These are phyloP conservation scores for Pichia sp. DNA, from an alignment of 1,139 yeast genomes.

Conservation along the genomic window DNA sequence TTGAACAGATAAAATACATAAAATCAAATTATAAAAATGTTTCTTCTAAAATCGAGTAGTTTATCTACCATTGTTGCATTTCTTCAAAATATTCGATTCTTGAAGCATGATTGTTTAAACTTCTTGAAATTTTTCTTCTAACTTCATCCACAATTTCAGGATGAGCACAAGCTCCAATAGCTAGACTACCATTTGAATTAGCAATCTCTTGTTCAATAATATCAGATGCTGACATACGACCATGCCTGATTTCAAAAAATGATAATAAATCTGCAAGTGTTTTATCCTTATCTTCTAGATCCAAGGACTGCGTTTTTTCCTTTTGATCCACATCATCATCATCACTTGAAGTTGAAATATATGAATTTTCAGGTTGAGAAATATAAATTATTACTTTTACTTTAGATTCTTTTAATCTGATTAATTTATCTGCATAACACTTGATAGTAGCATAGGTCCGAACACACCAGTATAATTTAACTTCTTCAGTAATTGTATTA, in stretches of 20 bases:
- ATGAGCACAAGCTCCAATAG: conserved; percentile 45
- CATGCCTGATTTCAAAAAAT: conserved; percentile 39
- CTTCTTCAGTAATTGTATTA: conserved; percentile 26
- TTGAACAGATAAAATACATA: too few species aligned
- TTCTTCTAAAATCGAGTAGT: too few species aligned
- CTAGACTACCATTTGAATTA: conserved; percentile 37
- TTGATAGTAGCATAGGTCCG: conserved; percentile 43
- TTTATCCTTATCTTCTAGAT: too few species aligned
- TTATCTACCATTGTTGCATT: conserved; percentile 31
- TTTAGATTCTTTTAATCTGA: conserved; percentile 31
- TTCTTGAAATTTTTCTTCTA: conserved; percentile 30
- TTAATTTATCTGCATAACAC: conserved; percentile 45
- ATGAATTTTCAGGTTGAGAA: conserved; percentile 30
- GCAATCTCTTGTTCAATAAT: conserved; percentile 35
- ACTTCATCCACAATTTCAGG: conserved; percentile 46
- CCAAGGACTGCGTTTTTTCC: too few species aligned
- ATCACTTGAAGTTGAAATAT: background rate
- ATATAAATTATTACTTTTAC: conserved; percentile 38
- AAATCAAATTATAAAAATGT: too few species aligned
- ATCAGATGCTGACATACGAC: conserved; percentile 39
- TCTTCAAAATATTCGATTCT: conserved; percentile 29
- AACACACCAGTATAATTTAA: conserved; percentile 45
- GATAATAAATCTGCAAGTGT: conserved; percentile 22
- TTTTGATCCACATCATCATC: too few species aligned
- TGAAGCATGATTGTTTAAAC: conserved; percentile 8